Evolutionary conservation across 129 eudicot species (phyloP).

Genomic region (Flaveria robusta): DNA sequence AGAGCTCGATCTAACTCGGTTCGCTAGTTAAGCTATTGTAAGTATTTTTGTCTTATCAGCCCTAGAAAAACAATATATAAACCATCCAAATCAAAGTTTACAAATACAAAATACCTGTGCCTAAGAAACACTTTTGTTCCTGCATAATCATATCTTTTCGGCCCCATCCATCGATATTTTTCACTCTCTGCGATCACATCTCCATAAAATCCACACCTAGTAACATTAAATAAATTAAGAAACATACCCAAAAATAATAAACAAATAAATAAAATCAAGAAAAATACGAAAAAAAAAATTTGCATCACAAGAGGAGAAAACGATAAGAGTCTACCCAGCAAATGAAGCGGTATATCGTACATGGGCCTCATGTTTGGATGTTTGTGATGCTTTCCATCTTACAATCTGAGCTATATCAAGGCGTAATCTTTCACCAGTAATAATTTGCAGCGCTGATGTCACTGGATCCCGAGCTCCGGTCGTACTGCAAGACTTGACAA

Average conservation of each 20-base stretch:
- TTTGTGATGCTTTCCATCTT: conserved; percentile 62
- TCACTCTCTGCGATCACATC: conserved; percentile 92
- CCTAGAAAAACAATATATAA: not conserved
- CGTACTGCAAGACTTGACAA: conserved; percentile 49
- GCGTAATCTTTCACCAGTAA: conserved; percentile 69
- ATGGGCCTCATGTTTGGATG: conserved; percentile 60
- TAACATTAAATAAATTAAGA: conserved; percentile 16
- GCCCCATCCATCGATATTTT: conserved; percentile 94
- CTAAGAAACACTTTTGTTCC: conserved; percentile 85
- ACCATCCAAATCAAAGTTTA: not conserved
- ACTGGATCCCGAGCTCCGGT: conserved; percentile 92
- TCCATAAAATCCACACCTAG: conserved; percentile 86
- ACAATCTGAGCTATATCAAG: conserved; percentile 90
- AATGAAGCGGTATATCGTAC: conserved; percentile 89
- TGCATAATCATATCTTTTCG: conserved; percentile 86
- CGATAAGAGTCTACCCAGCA: conserved; percentile 60
- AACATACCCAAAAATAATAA: not conserved
- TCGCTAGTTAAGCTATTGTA: not conserved
- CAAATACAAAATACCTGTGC: conserved; percentile 67
- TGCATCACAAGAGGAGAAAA: not conserved
- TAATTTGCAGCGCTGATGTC: conserved; percentile 89
- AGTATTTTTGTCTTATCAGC: not conserved
- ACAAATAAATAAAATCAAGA: not conserved
- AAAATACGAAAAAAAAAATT: not conserved
- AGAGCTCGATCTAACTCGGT: no score